Evolutionary conservation across 1,139 yeast genomes (phyloP).

Genomic region (Taphrina deformans): DNA sequence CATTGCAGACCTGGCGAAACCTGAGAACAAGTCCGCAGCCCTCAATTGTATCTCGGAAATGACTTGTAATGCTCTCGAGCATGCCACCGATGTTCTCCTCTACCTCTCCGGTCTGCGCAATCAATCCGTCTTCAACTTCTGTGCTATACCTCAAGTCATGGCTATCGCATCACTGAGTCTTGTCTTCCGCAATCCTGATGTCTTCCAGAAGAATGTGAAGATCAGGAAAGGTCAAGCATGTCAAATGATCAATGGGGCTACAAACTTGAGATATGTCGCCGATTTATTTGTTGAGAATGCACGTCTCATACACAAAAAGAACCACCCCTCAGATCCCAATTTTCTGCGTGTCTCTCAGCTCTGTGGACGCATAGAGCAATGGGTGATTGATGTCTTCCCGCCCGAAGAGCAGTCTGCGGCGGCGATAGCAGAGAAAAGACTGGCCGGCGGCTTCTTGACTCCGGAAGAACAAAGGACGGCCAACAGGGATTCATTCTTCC

Average conservation of each 20-base stretch:
- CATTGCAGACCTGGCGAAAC: constrained; percentile 54
- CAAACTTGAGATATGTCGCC: constrained; percentile 75
- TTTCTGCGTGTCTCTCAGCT: constrained; percentile 78
- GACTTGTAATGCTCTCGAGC: constrained; percentile 74
- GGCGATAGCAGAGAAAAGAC: constrained; percentile 18
- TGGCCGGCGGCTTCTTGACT: background rate
- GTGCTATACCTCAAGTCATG: constrained; percentile 98
- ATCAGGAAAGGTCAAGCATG: constrained; percentile 86
- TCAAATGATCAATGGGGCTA: constrained; percentile 66
- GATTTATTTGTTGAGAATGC: constrained; percentile 71
- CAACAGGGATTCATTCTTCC: constrained; percentile 36
- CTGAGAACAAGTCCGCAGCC: constrained; percentile 60
- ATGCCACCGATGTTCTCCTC: constrained; percentile 72
- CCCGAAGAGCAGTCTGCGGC: constrained; percentile 24
- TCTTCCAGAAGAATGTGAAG: constrained; percentile 73
- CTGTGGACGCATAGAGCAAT: constrained; percentile 71
- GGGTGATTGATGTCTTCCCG: constrained; percentile 40
- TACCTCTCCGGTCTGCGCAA: constrained; percentile 78
- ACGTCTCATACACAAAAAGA: constrained; percentile 73
- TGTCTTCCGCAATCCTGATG: constrained; percentile 76
- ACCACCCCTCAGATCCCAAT: constrained; percentile 80
- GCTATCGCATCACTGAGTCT: constrained; percentile 90
- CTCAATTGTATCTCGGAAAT: constrained; percentile 60
- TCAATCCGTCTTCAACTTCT: constrained; percentile 80
- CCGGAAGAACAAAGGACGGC: constrained; percentile 26